Conservation (phyloP, 2,329 filamentous ascomycete species). For the Pseudogymnoascus sp. region DNA sequence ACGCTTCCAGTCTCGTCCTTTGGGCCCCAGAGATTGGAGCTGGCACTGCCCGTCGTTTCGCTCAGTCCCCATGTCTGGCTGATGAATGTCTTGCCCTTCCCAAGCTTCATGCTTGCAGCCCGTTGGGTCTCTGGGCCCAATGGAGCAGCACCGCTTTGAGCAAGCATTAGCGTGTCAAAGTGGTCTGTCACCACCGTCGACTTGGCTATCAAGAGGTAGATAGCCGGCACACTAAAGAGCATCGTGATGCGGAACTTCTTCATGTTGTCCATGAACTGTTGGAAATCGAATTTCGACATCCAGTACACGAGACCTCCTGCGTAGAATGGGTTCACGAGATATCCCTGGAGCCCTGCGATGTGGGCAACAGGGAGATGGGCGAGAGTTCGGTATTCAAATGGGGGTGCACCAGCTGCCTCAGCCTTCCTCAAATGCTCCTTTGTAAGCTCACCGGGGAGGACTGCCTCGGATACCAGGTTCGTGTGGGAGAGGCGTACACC, state of each 20-base stretch:
- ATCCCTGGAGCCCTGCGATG: conserved; percentile 42
- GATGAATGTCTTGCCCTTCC: conserved; percentile 46
- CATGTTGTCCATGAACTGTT: conserved; percentile 62
- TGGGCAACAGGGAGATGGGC: conserved; percentile 42
- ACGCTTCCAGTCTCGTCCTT: conserved; percentile 43
- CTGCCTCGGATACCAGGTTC: conserved; percentile 60
- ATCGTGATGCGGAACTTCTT: conserved; percentile 62
- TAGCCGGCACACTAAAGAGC: conserved; percentile 64
- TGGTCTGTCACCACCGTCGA: conserved; percentile 56
- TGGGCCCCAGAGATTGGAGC: conserved; percentile 55
- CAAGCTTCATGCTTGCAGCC: conserved; percentile 45
- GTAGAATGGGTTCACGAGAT: conserved; percentile 40
- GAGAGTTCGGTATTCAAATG: conserved; percentile 35
- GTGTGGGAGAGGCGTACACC: conserved; percentile 70
- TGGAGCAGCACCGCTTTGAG: conserved; percentile 58
- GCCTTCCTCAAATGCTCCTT: conserved; percentile 23
- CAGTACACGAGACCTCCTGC: conserved; percentile 54
- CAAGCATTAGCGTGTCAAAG: conserved; percentile 43
- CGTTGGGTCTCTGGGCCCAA: conserved; percentile 45
- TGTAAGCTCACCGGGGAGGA: conserved; percentile 29
- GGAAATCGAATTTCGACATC: conserved; percentile 72
- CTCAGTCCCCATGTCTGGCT: conserved; percentile 71
- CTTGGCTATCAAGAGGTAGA: conserved; percentile 67
- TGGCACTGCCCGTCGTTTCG: conserved; percentile 67
- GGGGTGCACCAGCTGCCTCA: conserved; percentile 17